Base-by-base conservation (phyloP, 1,284 basidiomycete genomes). In the Inonotus obliquus region DNA sequence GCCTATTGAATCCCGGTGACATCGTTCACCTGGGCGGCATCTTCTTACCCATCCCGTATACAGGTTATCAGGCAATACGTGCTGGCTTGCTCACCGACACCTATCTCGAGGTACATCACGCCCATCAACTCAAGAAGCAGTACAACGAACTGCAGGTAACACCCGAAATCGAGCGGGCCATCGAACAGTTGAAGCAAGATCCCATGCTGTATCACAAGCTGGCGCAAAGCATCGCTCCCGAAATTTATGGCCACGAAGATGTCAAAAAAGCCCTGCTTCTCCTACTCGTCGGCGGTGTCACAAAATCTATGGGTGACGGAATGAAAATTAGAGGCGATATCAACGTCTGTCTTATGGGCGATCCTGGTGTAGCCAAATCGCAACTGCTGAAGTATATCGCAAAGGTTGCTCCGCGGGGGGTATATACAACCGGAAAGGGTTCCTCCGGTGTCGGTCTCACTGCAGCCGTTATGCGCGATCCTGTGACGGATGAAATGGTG, bases 401-500 rank as follows among this genome's bases (percentile, higher is more conserved):
- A 57, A 99, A 99, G 74, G 91, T 99, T 63, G 97, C 97, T 0
- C 97, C 97, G 13, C 83, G 97, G 66, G 97, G 97, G 11, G 90
- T 99, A 32, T 99, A 99, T 72, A 99, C 97, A 2, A 99, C 97
- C 2, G 97, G 97, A 65, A 92, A 96, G 71, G 97, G 97, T 68
- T 98, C 94, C 7, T 97, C 94, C 1, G 97, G 97, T 29, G 97
- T 99, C 54, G 97, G 97, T 85, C 81, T 99, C 56, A 99, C 97
- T 0, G 97, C 97, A 4, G 97, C 97, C 4, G 97, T 99, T 55
- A 97, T 99, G 95, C 85, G 96, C 54, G 97, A 99, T 72, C 97
- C 97, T 1, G 97, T 99, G 10, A 99, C 97, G 2, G 97, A 99
- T 73, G 97, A 99, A 77, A 98, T 99, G 93, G 96, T 99, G 25